Evolutionary conservation across 371 early-diverging fungal species (phyloP), one percentile per base, ranked within the genome.

Genomic region (Mucor ambiguus): DNA sequence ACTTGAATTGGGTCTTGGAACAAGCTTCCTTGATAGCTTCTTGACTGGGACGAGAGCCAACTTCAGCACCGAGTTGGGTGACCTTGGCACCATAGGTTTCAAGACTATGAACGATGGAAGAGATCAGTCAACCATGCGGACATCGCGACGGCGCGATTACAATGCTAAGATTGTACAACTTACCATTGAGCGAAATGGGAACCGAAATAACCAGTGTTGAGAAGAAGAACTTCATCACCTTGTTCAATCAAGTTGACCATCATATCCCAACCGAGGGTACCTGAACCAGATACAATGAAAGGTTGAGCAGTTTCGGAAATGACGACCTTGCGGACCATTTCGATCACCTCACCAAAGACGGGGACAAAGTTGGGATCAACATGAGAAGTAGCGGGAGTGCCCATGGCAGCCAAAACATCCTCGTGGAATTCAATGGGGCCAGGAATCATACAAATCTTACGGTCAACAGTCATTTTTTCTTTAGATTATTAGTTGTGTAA

Each of bases 261-360:
- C 85, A 92, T 90, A 79, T 97, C 97, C 97, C 98, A 97, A 26
- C 95, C 95, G 46, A 96, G 82, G 20, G 92, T 95, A 32, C 97
- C 96, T 7, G 95, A 95, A 52, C 97, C 98, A 37, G 96, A 87
- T 46, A 96, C 82, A 72, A 98, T 85, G 78, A 97, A 94, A 18
- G 98, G 97, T 76, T 98, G 97, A 10, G 89, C 96, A 18, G 79
- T 80, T 62, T 89, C 85, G 22, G 94, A 92, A 54, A 87, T 80
- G 54, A 96, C 86, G 16, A 95, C 89, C 67, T 90, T 76, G 61
- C 96, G 88, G 44, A 92, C 79, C 75, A 92, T 85, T 74, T 93
- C 93, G 61, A 98, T 85, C 14, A 89, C 73, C 61, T 90, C 90
- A 54, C 97, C 95, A 78, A 96, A 95, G 70, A 83, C 80, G 48